phyloP scores from a whole-genome alignment of 768 basidiomycete species.

The Pleurotus tuoliensis region DNA sequence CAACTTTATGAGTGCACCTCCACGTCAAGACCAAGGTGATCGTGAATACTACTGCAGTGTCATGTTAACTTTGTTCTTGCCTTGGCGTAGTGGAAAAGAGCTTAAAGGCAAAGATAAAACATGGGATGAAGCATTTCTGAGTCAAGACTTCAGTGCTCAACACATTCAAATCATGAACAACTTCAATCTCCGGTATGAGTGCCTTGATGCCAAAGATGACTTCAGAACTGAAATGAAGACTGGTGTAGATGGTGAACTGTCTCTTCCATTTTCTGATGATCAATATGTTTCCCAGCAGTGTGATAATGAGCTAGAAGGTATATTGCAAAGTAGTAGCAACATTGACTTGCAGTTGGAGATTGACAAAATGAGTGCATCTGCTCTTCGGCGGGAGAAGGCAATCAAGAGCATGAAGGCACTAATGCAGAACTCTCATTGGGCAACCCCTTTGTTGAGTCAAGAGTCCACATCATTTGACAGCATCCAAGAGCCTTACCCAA shows the following conservation, averaged over 20 bases:
- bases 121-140: slow-evolving; percentile 20
- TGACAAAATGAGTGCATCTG: no score
- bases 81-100: slow-evolving; percentile 24
- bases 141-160: slow-evolving; percentile 7
- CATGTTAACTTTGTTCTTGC: slow-evolving; percentile 29
- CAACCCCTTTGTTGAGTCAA: neutral
- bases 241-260: no score
- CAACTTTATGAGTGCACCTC: slow-evolving; percentile 28
- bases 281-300: no score
- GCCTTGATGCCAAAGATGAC: slow-evolving; percentile 22
- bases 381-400: no score
- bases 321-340: no score
- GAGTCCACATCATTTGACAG: neutral
- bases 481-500: no score
- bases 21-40: slow-evolving; percentile 25
- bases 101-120: slow-evolving; percentile 15
- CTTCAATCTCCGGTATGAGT: slow-evolving; percentile 23
- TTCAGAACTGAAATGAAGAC: slow-evolving; percentile 1
- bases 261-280: no score
- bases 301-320: no score
- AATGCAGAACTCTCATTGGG: neutral
- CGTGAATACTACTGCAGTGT: slow-evolving; percentile 26
- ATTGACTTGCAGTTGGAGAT: no score
- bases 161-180: slow-evolving; percentile 17
- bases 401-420: neutral